phyloP scores from a whole-genome alignment of 2,329 filamentous ascomycete genomes.

The Microdochium paspali region DNA sequence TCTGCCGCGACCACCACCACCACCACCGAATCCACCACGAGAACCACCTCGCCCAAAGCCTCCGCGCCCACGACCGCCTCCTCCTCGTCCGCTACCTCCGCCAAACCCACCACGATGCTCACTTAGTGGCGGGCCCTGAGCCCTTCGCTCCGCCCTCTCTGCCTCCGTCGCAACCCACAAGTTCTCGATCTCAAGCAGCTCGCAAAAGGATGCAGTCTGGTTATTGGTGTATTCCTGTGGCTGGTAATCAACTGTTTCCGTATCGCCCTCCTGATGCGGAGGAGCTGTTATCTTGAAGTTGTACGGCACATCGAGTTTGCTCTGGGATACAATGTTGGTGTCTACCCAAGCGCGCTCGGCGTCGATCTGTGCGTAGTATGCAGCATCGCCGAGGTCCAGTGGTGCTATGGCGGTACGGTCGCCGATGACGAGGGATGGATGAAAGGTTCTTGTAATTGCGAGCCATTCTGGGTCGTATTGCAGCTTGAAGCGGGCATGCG shows the following conservation, averaged over 20 bases:
- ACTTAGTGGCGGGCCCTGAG: conserved; percentile 43
- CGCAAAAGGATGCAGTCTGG: conserved; percentile 76
- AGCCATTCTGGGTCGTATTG: conserved; percentile 93
- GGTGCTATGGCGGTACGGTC: conserved; percentile 43
- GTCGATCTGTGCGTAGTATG: conserved; percentile 60
- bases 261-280: conserved; percentile 48
- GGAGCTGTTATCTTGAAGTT: conserved; percentile 75
- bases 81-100: conserved; percentile 13
- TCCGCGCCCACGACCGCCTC: conserved; percentile 14
- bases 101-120: conserved; percentile 11
- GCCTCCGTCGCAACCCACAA: conserved; percentile 64
- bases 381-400: conserved; percentile 55
- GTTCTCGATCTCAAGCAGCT: conserved; percentile 68
- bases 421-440: conserved; percentile 54
- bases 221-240: conserved; percentile 79
- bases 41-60: conserved; percentile 22
- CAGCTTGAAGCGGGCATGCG: conserved; percentile 43
- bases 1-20: conserved; percentile 24
- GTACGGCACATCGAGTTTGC: conserved; percentile 59
- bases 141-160: conserved; percentile 52
- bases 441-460: conserved; percentile 79
- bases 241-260: conserved; percentile 49
- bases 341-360: conserved; percentile 72
- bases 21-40: conserved; percentile 24
- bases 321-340: conserved; percentile 55